Conservation (phyloP, 805 yeast genomes). For the Kockiozyma suomiensis region DNA sequence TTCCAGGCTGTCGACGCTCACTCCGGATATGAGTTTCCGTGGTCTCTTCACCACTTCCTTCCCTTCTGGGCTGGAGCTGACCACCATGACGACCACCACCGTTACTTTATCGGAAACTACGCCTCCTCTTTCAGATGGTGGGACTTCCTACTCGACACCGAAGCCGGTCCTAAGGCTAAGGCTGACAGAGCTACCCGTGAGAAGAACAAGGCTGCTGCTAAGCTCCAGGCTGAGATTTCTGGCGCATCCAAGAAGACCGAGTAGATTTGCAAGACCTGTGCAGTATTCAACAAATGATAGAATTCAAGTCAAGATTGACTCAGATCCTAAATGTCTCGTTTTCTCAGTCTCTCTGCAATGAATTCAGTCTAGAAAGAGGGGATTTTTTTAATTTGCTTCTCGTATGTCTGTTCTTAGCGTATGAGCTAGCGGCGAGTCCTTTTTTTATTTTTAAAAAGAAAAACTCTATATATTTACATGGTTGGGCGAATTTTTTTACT, state of each 20-base stretch:
- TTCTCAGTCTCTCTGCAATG: not conserved
- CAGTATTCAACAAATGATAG: no score
- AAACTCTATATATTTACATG: not conserved
- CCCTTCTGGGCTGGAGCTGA: conserved; percentile 55
- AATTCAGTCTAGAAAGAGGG: no score
- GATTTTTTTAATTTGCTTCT: no score
- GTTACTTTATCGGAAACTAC: conserved; percentile 91
- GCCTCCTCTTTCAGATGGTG: conserved; percentile 96
- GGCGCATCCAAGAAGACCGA: conserved; percentile 29
- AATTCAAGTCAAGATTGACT: no score
- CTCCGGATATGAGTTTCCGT: conserved; percentile 97
- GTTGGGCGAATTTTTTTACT: conserved; percentile 8
- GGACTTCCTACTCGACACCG: conserved; percentile 88
- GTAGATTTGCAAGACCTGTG: no score
- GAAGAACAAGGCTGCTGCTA: conserved; percentile 52
- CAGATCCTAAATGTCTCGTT: not conserved
- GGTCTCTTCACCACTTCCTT: conserved; percentile 87
- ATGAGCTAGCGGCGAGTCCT: no score
- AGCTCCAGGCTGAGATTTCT: conserved; percentile 43
- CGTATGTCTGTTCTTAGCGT: no score
- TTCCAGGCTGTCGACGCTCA: conserved; percentile 98
- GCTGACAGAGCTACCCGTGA: conserved; percentile 60
- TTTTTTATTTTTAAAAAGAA: not conserved
- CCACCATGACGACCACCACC: conserved; percentile 86
- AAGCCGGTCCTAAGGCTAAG: conserved; percentile 82